These are phyloP conservation scores for Diplocarpon mali DNA, from an alignment of 2,329 filamentous ascomycete species.

Conservation along the genomic window DNA sequence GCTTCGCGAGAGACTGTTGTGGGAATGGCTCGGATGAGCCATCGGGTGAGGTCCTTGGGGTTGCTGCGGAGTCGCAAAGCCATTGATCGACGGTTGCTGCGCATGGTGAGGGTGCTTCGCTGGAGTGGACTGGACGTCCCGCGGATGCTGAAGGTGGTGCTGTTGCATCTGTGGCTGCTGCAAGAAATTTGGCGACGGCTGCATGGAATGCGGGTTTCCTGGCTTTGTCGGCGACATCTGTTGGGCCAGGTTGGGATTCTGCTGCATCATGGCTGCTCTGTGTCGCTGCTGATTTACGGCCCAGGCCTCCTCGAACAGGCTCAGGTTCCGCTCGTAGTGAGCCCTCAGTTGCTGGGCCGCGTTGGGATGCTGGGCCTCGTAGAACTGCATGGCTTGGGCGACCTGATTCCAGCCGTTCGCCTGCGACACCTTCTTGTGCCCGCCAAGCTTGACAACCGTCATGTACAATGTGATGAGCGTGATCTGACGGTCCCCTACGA, in stretches of 20 bases:
- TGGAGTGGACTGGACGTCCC: constrained; percentile 34
- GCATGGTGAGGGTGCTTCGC: constrained; percentile 36
- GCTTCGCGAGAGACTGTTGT: constrained; percentile 41
- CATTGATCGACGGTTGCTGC: constrained; percentile 38
- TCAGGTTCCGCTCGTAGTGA: constrained; percentile 66
- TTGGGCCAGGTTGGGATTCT: constrained; percentile 26
- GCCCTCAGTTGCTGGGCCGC: constrained; percentile 60
- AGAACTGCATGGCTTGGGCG: constrained; percentile 52
- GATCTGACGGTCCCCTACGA: constrained; percentile 62
- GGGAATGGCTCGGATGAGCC: constrained; percentile 34
- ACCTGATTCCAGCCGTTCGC: constrained; percentile 65
- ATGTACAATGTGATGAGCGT: constrained; percentile 70
- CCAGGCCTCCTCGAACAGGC: constrained; percentile 65
- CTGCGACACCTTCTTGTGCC: constrained; percentile 61
- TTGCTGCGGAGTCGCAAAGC: constrained; percentile 36
- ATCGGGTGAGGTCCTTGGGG: constrained; percentile 32
- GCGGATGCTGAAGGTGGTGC: constrained; percentile 34
- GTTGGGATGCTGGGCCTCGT: constrained; percentile 49
- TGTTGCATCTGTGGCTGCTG: constrained; percentile 35
- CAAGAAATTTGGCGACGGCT: constrained; percentile 44
- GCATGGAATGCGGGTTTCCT: constrained; percentile 36
- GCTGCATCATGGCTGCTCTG: constrained; percentile 22
- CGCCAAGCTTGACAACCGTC: constrained; percentile 63
- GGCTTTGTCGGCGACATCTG: constrained; percentile 31
- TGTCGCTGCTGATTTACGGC: constrained; percentile 42